Conservation (phyloP, 1,284 basidiomycete genomes). For the Schizophyllum commune region DNA sequence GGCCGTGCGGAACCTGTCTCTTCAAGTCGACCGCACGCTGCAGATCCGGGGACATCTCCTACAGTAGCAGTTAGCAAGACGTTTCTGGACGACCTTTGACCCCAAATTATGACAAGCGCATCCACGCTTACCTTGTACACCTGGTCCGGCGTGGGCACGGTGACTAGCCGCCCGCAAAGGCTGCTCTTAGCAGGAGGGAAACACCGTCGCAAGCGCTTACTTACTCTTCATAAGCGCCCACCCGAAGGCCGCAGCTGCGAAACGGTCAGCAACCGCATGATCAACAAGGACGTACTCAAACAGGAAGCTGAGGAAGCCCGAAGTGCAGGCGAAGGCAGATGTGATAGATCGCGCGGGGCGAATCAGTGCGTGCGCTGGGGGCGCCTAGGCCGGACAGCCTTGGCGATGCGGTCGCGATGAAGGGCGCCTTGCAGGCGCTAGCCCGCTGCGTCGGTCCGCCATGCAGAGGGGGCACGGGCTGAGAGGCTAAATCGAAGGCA, state of each 20-base stretch:
- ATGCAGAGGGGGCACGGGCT: too few species aligned
- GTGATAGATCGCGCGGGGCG: too few species aligned
- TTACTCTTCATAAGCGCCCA: constrained; percentile 60
- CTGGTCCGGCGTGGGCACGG: background rate
- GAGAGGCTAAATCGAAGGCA: too few species aligned
- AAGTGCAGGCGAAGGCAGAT: too few species aligned
- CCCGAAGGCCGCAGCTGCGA: constrained; percentile 50
- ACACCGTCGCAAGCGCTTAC: constrained; percentile 15
- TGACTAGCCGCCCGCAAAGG: background rate
- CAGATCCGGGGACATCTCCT: background rate
- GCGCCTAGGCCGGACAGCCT: too few species aligned
- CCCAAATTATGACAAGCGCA: background rate
- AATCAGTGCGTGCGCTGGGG: too few species aligned
- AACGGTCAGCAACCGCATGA: background rate
- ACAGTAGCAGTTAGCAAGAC: too few species aligned
- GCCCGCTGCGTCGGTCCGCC: too few species aligned
- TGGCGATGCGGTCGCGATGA: too few species aligned
- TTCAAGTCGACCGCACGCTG: background rate
- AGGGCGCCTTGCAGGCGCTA: too few species aligned
- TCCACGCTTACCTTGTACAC: background rate
- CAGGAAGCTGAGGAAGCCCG: too few species aligned
- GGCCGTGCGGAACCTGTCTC: background rate
- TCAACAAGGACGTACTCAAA: background rate
- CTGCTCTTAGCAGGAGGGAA: background rate
- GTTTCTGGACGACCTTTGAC: too few species aligned